phyloP scores from a whole-genome alignment of 805 yeast genomes.

The Lipomyces orientalis region DNA sequence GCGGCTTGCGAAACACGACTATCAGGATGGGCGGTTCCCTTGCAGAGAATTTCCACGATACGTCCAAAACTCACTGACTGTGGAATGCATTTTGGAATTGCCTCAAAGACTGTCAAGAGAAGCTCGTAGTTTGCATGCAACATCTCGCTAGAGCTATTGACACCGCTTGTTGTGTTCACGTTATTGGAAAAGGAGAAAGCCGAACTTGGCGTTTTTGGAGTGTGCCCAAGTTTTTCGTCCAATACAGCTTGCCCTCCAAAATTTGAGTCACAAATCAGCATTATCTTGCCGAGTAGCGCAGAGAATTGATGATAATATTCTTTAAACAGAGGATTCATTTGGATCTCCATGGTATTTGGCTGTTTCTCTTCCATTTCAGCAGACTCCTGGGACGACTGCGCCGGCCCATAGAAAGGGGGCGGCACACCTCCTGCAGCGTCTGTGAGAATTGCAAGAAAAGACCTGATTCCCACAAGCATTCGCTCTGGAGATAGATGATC shows the following conservation, averaged over 20 bases:
- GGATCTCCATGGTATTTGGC: constrained; percentile 7
- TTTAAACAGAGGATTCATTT: constrained; percentile 27
- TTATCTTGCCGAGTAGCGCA: constrained; percentile 57
- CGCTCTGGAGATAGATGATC: constrained; percentile 76
- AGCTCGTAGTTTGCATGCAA: constrained; percentile 57
- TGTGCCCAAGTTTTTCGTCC: constrained; percentile 43
- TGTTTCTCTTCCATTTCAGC: constrained; percentile 11
- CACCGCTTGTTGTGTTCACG: neutral
- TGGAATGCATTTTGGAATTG: constrained; percentile 72
- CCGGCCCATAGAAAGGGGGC: constrained; percentile 77
- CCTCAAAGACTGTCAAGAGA: constrained; percentile 70
- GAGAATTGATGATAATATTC: constrained; percentile 74
- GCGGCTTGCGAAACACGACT: constrained; percentile 68
- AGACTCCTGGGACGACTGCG: constrained; percentile 37
- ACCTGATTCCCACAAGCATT: constrained; percentile 67
- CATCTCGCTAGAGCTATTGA: constrained; percentile 8
- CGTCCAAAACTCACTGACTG: constrained; percentile 62
- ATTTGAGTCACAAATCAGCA: constrained; percentile 64
- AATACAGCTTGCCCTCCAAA: constrained; percentile 56
- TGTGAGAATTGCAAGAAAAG: constrained; percentile 73
- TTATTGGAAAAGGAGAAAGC: constrained; percentile 19
- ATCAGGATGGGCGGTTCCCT: constrained; percentile 75
- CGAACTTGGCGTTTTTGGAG: constrained; percentile 29
- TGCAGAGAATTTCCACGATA: constrained; percentile 74
- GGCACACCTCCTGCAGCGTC: constrained; percentile 59